phyloP scores from a whole-genome alignment of 257 asterid species.

The Henckelia pumila region DNA sequence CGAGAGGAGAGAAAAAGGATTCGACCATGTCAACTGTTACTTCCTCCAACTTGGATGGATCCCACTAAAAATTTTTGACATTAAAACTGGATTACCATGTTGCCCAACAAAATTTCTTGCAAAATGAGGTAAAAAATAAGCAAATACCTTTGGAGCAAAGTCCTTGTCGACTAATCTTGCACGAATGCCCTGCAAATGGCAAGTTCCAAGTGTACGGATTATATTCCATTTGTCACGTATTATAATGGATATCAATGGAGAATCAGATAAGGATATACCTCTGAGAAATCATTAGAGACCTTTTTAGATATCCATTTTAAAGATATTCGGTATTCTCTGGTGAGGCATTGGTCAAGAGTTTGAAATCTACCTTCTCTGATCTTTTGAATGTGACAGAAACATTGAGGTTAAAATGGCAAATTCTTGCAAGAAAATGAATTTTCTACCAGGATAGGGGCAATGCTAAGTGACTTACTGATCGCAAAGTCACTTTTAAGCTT shows the following conservation, averaged over 20 bases:
- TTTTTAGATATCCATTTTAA: conserved; percentile 61
- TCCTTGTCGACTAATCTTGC: conserved; percentile 93
- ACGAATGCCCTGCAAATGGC: conserved; percentile 69
- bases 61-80: conserved; percentile 58
- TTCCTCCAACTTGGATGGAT: conserved; percentile 61
- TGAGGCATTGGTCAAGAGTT: conserved; percentile 87
- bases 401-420: conserved; percentile 3
- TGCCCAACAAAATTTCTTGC: neutral
- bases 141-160: conserved; percentile 85
- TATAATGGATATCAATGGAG: neutral
- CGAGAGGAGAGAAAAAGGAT: conserved; percentile 51
- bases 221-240: neutral
- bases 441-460: conserved; percentile 11
- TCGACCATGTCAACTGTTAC: conserved; percentile 74
- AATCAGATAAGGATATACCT: conserved; percentile 43
- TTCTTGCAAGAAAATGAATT: neutral
- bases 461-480: conserved; percentile 59
- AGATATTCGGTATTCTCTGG: conserved; percentile 76
- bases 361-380: conserved; percentile 92
- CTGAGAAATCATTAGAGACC: conserved; percentile 64
- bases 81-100: neutral
- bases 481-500: conserved; percentile 90
- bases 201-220: neutral
- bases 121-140: neutral
- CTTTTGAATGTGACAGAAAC: conserved; percentile 38